Evolutionary conservation across 2,329 filamentous ascomycete species (phyloP).

Genomic region (Penicillium sp.): DNA sequence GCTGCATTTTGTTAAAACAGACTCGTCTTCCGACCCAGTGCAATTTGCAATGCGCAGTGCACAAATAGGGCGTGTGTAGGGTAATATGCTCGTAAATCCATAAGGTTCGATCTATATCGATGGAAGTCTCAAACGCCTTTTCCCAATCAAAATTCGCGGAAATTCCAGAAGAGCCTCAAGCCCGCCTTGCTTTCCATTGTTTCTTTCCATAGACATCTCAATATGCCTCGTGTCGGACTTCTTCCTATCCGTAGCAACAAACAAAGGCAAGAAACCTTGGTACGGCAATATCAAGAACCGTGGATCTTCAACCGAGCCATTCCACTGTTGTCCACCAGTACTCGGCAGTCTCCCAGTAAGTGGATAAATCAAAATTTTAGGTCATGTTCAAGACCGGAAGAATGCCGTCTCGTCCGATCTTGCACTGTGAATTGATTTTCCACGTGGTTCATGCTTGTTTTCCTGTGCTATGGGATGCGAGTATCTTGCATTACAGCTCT

Average conservation of each 20-base stretch:
- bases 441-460: constrained; percentile 5
- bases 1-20: too few species aligned
- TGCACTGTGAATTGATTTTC: constrained; percentile 3
- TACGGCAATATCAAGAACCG: neutral
- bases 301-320: constrained; percentile 2
- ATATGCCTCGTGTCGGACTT: neutral
- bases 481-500: neutral
- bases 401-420: neutral
- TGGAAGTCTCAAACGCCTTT: neutral
- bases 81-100: too few species aligned
- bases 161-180: neutral
- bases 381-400: neutral
- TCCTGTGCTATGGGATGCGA: neutral
- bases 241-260: constrained; percentile 1
- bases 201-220: neutral
- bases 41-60: too few species aligned
- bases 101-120: too few species aligned
- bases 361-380: neutral
- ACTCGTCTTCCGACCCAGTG: too few species aligned
- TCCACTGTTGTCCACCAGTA: neutral
- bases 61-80: too few species aligned
- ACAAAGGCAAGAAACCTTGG: constrained; percentile 6
- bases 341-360: neutral
- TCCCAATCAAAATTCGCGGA: neutral
- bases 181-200: neutral